Evolutionary conservation across 352 stramenopile species (phyloP), one percentile per base, ranked within the genome.

Genomic region (Globisporangium nunn): DNA sequence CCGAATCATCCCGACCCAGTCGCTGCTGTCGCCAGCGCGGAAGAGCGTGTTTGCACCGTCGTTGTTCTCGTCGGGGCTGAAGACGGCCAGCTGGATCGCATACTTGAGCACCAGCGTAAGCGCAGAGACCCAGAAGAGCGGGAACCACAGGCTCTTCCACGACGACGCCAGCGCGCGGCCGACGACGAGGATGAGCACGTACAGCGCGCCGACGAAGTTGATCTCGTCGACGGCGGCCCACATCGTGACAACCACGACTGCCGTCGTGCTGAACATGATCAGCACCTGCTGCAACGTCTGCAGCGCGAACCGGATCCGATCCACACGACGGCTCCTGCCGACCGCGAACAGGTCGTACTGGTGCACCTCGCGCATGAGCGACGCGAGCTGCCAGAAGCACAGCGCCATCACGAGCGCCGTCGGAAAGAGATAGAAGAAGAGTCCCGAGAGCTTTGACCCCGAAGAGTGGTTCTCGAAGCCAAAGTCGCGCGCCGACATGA

Each of bases 351-450:
- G 68, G 31, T 88, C 69, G 57, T 91, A 91, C 30, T 70, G 58
- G 6, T 75, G 64, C 7, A 92, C 67, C 0, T 77, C 68, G 52
- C 78, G 84, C 64, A 81, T 80, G 58, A 95, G 81, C 33, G 81
- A 87, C 30, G 75, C 71, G 15, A 95, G 61, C 50, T 95, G 85
- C 85, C 85, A 95, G 50, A 91, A 91, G 52, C 81, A 85, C 31
- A 95, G 54, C 17, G 71, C 76, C 59, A 85, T 91, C 58, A 92
- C 64, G 4, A 87, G 56, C 0, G 74, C 71, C 1, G 81, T 93
- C 2, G 85, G 85, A 12, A 90, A 60, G 28, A 95, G 55, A 53
- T 95, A 95, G 29, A 90, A 39, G 55, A 93, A 95, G 35, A 95
- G 65, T 2, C 82, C 64, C 0, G 85, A 92, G 18, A 93, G 66